Evolutionary conservation across 1,284 basidiomycete genomes (phyloP).

Genomic region (Grifola frondosa): DNA sequence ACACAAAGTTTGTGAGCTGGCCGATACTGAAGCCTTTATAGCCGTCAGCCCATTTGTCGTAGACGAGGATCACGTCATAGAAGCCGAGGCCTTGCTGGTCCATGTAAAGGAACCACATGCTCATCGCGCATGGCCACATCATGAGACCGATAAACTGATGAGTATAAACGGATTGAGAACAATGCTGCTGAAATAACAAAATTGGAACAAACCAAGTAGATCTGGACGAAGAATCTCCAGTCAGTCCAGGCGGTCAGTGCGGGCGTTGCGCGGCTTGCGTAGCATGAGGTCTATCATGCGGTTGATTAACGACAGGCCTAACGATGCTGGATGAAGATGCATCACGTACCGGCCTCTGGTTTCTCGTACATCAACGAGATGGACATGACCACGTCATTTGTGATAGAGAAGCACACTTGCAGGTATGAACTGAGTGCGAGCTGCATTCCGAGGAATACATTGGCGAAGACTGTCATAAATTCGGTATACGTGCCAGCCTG

Average conservation of each 20-base stretch:
- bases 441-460: constrained; percentile 46
- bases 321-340: constrained; percentile 22
- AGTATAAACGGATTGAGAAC: constrained; percentile 12
- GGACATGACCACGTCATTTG: constrained; percentile 51
- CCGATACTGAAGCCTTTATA: constrained; percentile 38
- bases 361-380: constrained; percentile 52
- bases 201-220: constrained; percentile 63
- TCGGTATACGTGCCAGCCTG: constrained; percentile 52
- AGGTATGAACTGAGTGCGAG: constrained; percentile 42
- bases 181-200: constrained; percentile 41
- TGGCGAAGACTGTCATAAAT: constrained; percentile 66
- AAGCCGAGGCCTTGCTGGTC: constrained; percentile 55
- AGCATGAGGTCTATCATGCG: constrained; percentile 38
- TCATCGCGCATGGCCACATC: constrained; percentile 49
- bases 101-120: constrained; percentile 35
- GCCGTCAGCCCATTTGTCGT: constrained; percentile 51
- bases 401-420: constrained; percentile 45
- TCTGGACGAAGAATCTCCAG: constrained; percentile 55
- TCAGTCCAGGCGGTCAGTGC: constrained; percentile 52
- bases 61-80: constrained; percentile 44
- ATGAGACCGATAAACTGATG: constrained; percentile 44
- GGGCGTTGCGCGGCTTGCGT: constrained; percentile 64
- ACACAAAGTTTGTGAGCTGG: constrained; percentile 44
- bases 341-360: constrained; percentile 48
- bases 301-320: background rate